phyloP scores from a whole-genome alignment of 2,329 filamentous ascomycete species.

The Xylaria sp. region DNA sequence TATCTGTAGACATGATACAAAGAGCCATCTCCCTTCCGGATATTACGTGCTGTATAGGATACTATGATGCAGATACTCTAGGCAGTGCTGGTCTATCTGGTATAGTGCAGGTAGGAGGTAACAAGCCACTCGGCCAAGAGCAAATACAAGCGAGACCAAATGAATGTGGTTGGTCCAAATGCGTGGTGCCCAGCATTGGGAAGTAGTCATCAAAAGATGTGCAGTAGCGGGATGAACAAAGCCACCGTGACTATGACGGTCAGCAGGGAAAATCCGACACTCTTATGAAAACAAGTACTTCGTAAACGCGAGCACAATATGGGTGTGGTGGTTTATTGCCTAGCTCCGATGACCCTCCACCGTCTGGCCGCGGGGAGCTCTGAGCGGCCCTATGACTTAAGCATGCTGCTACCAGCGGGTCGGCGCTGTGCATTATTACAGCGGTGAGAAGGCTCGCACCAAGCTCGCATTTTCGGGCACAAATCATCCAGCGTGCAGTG shows the following conservation, averaged over 20 bases:
- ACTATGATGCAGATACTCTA: neutral
- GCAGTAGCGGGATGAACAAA: constrained; percentile 34
- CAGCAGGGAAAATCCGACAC: constrained; percentile 37
- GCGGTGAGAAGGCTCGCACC: constrained; percentile 35
- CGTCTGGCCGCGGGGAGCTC: constrained; percentile 34
- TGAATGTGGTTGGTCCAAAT: neutral
- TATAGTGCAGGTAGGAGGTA: neutral
- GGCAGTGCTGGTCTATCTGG: neutral
- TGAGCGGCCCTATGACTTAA: constrained; percentile 46
- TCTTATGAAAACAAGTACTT: constrained; percentile 29
- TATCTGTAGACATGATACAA: neutral
- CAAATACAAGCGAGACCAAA: constrained; percentile 6
- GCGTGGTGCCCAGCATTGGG: neutral
- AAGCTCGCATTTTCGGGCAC: constrained; percentile 33
- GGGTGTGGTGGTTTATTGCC: constrained; percentile 34
- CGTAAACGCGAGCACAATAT: constrained; percentile 24
- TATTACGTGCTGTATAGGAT: neutral
- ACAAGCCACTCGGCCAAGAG: constrained; percentile 9
- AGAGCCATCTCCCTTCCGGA: constrained; percentile 19
- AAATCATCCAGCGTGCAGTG: constrained; percentile 34
- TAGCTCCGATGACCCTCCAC: constrained; percentile 45
- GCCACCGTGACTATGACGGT: constrained; percentile 38
- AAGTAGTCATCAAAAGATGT: constrained; percentile 29
- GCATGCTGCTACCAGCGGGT: constrained; percentile 32
- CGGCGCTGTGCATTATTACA: constrained; percentile 19